A percentile compares a stretch with the other conserved stretches of the same genome.
phyloP scores from a whole-genome alignment of 2,329 filamentous ascomycete species.

The Ophiostoma tasmaniense region DNA sequence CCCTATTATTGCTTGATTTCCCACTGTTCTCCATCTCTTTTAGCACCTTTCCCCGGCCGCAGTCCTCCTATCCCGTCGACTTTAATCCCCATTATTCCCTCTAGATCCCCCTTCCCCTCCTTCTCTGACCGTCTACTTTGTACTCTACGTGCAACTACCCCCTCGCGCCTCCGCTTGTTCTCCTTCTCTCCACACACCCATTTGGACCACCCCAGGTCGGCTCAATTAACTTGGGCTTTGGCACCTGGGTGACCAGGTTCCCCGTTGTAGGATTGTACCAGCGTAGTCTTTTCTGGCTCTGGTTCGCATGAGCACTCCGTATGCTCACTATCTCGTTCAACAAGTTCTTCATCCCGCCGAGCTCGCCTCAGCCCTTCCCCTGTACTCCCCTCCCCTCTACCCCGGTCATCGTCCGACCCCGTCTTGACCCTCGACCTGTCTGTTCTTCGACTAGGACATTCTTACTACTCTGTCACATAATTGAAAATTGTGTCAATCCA shows the following conservation, averaged over 20 bases:
- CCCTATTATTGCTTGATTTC: neutral
- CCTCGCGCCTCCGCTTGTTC: neutral
- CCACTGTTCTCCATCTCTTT: neutral
- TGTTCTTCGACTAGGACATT: neutral
- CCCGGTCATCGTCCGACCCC: neutral
- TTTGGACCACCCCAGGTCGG: neutral
- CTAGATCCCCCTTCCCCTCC: neutral
- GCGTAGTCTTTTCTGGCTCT: neutral
- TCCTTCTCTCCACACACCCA: neutral
- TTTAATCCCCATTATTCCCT: neutral
- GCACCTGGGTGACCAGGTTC: neutral
- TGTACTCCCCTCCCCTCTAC: neutral
- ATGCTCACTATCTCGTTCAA: neutral
- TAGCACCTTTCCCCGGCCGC: neutral
- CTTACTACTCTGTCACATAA: neutral
- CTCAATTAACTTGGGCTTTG: neutral
- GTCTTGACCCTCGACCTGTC: neutral
- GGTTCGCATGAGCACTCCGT: neutral
- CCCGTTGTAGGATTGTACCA: neutral
- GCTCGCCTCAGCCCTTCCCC: neutral
- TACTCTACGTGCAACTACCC: neutral
- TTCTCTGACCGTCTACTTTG: neutral
- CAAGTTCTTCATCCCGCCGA: neutral
- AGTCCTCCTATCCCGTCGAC: neutral
- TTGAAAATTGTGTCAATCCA: neutral